Evolutionary conservation across 2,329 filamentous ascomycete species (phyloP).

Genomic region (Phyllosticta capitalensis): DNA sequence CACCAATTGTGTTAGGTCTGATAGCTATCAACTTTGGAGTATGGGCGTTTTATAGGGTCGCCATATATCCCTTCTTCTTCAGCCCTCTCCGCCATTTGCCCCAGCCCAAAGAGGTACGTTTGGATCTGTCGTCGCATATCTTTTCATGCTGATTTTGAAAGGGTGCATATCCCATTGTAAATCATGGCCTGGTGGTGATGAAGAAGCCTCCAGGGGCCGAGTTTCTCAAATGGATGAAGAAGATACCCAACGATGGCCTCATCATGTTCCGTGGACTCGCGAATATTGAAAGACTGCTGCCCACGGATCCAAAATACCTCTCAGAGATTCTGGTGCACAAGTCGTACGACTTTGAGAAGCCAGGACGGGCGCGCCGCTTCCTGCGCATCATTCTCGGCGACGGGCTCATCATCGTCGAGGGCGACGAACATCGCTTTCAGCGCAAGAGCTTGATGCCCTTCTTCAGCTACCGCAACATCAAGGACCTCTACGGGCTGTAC

Average conservation of each 20-base stretch:
- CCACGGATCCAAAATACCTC: constrained; percentile 33
- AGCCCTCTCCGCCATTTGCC: constrained; percentile 33
- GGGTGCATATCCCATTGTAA: constrained; percentile 22
- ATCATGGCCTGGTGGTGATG: constrained; percentile 28
- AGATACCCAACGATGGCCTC: constrained; percentile 32
- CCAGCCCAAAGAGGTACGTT: constrained; percentile 14
- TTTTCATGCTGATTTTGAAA: constrained; percentile 9
- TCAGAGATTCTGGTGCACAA: constrained; percentile 45
- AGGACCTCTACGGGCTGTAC: constrained; percentile 74
- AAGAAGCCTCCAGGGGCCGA: constrained; percentile 24
- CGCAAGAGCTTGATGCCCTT: constrained; percentile 72
- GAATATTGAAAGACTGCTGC: constrained; percentile 27
- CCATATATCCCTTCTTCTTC: constrained; percentile 30
- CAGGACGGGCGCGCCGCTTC: constrained; percentile 33
- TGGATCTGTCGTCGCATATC: not conserved
- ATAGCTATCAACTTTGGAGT: constrained; percentile 1
- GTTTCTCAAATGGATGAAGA: constrained; percentile 27
- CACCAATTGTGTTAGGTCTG: constrained; percentile 1
- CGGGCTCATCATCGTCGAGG: constrained; percentile 42
- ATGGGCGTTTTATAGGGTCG: constrained; percentile 3
- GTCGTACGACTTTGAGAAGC: constrained; percentile 47
- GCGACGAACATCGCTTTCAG: constrained; percentile 41
- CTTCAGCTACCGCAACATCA: constrained; percentile 78
- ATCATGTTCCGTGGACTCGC: constrained; percentile 32
- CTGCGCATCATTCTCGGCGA: constrained; percentile 41